These are phyloP conservation scores for Rhodotorula sp. DNA, from an alignment of 1,284 basidiomycete species.

Conservation along the genomic window DNA sequence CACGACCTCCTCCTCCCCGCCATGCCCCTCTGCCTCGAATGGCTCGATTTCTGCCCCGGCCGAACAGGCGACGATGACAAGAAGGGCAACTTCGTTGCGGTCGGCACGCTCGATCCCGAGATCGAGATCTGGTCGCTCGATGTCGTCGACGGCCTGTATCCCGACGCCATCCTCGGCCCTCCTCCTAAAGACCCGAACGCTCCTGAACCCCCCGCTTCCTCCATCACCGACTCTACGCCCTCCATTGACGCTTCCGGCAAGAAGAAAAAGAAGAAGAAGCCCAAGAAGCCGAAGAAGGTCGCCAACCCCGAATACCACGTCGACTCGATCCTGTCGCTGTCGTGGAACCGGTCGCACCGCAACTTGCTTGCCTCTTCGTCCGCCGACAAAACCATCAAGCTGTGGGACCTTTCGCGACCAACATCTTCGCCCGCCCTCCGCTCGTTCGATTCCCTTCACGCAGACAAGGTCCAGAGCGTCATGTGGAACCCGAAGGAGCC, in stretches of 20 bases:
- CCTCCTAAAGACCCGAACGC: slow-evolving; percentile 63
- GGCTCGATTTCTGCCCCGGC: slow-evolving; percentile 88
- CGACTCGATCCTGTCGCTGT: slow-evolving; percentile 85
- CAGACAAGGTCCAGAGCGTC: slow-evolving; percentile 95
- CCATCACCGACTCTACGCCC: slow-evolving; percentile 26
- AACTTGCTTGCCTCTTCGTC: slow-evolving; percentile 89
- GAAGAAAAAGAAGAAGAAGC: slow-evolving; percentile 92
- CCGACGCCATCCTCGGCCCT: slow-evolving; percentile 84
- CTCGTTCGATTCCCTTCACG: slow-evolving; percentile 76
- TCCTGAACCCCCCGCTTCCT: slow-evolving; percentile 65
- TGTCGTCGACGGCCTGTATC: slow-evolving; percentile 89
- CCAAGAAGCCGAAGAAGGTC: slow-evolving; percentile 61
- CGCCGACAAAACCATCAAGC: slow-evolving; percentile 91
- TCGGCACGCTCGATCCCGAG: slow-evolving; percentile 94
- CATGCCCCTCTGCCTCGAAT: slow-evolving; percentile 97
- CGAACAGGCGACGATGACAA: slow-evolving; percentile 40
- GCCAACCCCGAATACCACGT: slow-evolving; percentile 76
- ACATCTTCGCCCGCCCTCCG: slow-evolving; percentile 61
- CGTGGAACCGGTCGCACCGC: slow-evolving; percentile 86
- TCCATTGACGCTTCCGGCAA: slow-evolving; percentile 21
- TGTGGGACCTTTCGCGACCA: slow-evolving; percentile 85
- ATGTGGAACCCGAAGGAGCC: slow-evolving; percentile 91
- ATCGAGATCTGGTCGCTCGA: slow-evolving; percentile 99
- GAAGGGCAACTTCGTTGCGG: slow-evolving; percentile 85
- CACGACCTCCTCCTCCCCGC: slow-evolving; percentile 97